Base-by-base conservation (phyloP, 805 yeast genomes). In the Barnettozyma wickerhamii region DNA sequence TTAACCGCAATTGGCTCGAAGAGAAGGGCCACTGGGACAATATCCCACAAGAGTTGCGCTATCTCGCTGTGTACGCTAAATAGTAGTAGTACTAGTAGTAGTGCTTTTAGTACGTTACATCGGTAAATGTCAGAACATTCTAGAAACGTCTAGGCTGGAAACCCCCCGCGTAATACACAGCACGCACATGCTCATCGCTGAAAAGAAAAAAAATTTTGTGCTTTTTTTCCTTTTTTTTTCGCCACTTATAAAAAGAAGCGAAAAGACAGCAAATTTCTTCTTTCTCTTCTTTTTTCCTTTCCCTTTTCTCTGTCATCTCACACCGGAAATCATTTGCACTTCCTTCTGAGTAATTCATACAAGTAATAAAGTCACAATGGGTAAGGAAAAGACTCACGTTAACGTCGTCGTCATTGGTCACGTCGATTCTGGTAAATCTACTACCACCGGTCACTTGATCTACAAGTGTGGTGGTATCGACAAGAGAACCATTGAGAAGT, bases 361-460 rank as follows among this genome's bases (percentile, higher is more conserved):
- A 29, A 31, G 33, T 38, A 15, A 40, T 19, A 44, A 32, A 42
- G 18, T 28, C 19, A 40, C 32, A 44, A 44, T 44, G 51, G 48
- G 44, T 41, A 41, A 37, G 36, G 44, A 36, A 36, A 41, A 41
- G 28, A 14, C 79, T 75, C 98, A 91, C 86, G 86, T 91, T 80
- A 91, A 91, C 96, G 95, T 91, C 78, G 99, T 93, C 75, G 98
- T 93, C 71, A 91, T 91, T 75, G 99, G 98, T 77, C 98, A 91
- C 95, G 98, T 93, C 97, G 98, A 91, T 78, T 90, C 97, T 65
- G 91, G 91, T 77, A 85, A 86, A 79, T 91, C 97, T 56, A 90
- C 98, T 69, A 91, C 97, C 75, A 90, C 98, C 72, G 97, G 97
- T 76, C 97, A 90, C 84, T 85, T 90, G 77, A 89, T 90, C 70